A percentile compares a stretch with the other conserved stretches of the same genome.
phyloP scores from a whole-genome alignment of 345 rosid genomes.

The Citrus trifoliata region DNA sequence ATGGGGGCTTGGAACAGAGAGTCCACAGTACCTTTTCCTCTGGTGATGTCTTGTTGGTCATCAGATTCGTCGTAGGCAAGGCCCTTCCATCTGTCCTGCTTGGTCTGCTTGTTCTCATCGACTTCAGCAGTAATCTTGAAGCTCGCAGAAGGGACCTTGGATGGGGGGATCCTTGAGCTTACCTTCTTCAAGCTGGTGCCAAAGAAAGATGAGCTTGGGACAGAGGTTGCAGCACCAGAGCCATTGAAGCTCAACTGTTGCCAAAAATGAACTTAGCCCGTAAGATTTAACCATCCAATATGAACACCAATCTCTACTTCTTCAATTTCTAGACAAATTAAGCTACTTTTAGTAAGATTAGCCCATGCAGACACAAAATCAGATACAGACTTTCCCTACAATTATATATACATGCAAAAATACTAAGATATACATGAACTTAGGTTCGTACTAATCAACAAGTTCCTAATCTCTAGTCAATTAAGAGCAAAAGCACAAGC shows the following conservation, averaged over 20 bases:
- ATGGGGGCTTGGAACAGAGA: conserved; percentile 88
- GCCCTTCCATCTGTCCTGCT: conserved; percentile 73
- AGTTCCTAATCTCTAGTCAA: background rate
- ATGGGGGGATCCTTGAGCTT: conserved; percentile 37
- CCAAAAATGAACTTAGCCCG: background rate
- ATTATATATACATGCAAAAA: background rate
- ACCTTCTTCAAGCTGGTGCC: conserved; percentile 74
- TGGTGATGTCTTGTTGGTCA: conserved; percentile 93
- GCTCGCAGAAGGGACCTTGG: conserved; percentile 30
- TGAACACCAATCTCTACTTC: too few species aligned
- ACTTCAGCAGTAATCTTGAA: conserved; percentile 53
- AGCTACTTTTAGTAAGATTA: background rate
- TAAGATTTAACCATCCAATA: too few species aligned
- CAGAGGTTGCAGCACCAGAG: conserved; percentile 52
- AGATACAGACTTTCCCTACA: background rate
- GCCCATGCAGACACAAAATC: background rate
- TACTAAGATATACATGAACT: background rate
- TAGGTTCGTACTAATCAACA: background rate
- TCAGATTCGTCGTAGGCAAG: conserved; percentile 70
- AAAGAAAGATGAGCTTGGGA: conserved; percentile 62
- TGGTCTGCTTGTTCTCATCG: conserved; percentile 62
- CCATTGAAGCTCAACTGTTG: conserved; percentile 81
- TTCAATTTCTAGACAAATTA: background rate
- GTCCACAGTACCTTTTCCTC: conserved; percentile 95
- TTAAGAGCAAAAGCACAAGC: too few species aligned